Percentiles rank a stretch among this genome's conserved stretches.
These are phyloP conservation scores for Neoboletus subvelutipes DNA, from an alignment of 768 basidiomycete genomes.

Conservation along the genomic window DNA sequence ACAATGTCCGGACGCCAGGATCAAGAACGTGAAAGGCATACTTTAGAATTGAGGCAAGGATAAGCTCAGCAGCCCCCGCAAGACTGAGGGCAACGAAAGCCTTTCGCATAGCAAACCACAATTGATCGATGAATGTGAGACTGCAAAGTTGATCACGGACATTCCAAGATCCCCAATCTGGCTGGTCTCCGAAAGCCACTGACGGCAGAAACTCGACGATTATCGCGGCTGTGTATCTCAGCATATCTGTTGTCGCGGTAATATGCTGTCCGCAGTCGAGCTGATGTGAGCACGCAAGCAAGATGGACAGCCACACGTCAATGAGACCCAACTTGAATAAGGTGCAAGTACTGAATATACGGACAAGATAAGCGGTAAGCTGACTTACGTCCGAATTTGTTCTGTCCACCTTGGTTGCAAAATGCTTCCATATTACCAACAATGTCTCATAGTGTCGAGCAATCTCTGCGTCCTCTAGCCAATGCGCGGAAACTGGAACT, in stretches of 20 bases:
- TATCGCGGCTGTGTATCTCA: conserved; percentile 34
- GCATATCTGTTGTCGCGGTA: conserved; percentile 35
- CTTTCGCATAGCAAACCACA: conserved; percentile 54
- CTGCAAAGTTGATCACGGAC: conserved; percentile 35
- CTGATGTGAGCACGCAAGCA: conserved; percentile 49
- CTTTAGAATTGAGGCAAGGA: conserved; percentile 48
- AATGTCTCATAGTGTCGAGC: conserved; percentile 39
- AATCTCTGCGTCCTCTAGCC: conserved; percentile 41
- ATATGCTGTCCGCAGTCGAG: conserved; percentile 40
- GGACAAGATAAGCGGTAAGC: background rate
- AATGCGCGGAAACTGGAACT: conserved; percentile 29
- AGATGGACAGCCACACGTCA: conserved; percentile 53
- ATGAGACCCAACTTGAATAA: conserved; percentile 39
- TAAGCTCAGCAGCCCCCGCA: conserved; percentile 41
- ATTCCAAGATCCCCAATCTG: conserved; percentile 22
- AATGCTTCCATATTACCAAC: conserved; percentile 38
- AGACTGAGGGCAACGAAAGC: conserved; percentile 45
- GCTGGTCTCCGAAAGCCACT: conserved; percentile 3
- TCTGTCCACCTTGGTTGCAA: conserved; percentile 21
- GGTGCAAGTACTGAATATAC: conserved; percentile 3
- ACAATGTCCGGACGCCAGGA: conserved; percentile 38
- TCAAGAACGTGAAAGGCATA: conserved; percentile 42
- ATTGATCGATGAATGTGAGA: conserved; percentile 40
- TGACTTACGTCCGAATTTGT: conserved; percentile 28
- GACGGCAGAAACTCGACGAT: conserved; percentile 38